Evolutionary conservation across 805 yeast genomes (phyloP).

Genomic region (Saccharomycopsis sp.): DNA sequence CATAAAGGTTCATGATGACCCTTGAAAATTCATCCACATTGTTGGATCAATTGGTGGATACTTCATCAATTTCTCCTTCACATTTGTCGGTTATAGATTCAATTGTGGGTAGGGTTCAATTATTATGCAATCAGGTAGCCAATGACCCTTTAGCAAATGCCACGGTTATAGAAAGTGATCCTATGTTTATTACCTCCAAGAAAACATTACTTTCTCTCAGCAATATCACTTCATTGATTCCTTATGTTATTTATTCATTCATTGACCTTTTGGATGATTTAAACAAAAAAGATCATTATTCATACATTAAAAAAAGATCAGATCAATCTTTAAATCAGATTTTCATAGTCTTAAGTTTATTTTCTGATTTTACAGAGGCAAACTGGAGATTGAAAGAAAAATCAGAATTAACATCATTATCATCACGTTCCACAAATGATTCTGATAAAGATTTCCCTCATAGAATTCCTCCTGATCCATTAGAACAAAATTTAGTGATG

Average conservation of each 20-base stretch:
- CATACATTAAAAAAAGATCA: slow-evolving; percentile 13
- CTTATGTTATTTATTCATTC: slow-evolving; percentile 11
- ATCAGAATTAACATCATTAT: slow-evolving; percentile 1
- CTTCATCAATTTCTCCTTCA: neutral
- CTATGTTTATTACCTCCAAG: slow-evolving; percentile 3
- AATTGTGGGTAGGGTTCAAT: slow-evolving; percentile 1
- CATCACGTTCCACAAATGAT: slow-evolving; percentile 9
- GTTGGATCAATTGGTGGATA: no score
- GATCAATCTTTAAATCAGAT: slow-evolving; percentile 12
- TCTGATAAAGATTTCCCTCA: slow-evolving; percentile 18
- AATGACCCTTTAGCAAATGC: slow-evolving; percentile 8
- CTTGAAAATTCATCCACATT: no score
- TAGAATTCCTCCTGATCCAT: slow-evolving; percentile 13
- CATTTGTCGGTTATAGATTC: slow-evolving; percentile 11
- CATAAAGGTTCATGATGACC: no score
- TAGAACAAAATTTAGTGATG: slow-evolving; percentile 7
- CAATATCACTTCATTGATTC: neutral
- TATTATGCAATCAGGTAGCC: slow-evolving; percentile 8
- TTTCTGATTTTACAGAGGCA: slow-evolving; percentile 15
- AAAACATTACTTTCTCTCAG: slow-evolving; percentile 10
- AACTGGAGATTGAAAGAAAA: slow-evolving; percentile 16
- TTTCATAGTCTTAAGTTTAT: slow-evolving; percentile 3
- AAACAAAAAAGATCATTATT: slow-evolving; percentile 9
- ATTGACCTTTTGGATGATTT: slow-evolving; percentile 8
- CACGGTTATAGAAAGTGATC: slow-evolving; percentile 12